These are phyloP conservation scores for Fagus sylvatica DNA, from an alignment of 306 rosid species.

Conservation along the genomic window DNA sequence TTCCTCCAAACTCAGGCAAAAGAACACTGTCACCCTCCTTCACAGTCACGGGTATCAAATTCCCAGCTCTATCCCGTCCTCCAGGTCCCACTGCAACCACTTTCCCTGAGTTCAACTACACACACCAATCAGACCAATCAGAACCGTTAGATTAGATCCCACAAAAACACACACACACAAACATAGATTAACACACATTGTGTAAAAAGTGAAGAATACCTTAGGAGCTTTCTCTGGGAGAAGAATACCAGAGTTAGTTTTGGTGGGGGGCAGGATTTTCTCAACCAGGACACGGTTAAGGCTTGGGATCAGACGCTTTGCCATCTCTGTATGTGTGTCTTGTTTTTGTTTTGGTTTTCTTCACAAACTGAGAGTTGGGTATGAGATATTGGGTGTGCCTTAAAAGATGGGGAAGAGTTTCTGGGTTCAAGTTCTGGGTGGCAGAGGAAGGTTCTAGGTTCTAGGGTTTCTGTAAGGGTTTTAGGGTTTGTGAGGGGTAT, in stretches of 20 bases:
- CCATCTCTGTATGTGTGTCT: conserved; percentile 42
- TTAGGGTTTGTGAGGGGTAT: conserved; percentile 10
- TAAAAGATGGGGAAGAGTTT: conserved; percentile 14
- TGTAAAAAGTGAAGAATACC: conserved; percentile 32
- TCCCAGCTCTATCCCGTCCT: conserved; percentile 59
- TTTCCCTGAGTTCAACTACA: conserved; percentile 83
- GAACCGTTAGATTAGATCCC: background rate
- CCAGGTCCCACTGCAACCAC: conserved; percentile 93
- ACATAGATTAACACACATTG: background rate
- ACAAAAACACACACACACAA: background rate
- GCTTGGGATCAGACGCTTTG: conserved; percentile 78
- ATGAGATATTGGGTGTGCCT: background rate
- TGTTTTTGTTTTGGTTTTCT: conserved; percentile 9
- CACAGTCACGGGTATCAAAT: conserved; percentile 64
- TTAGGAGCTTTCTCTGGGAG: conserved; percentile 78
- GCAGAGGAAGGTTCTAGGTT: conserved; percentile 62
- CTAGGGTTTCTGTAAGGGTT: conserved; percentile 40
- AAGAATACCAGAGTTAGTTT: conserved; percentile 79
- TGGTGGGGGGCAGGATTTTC: conserved; percentile 79
- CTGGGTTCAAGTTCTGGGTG: conserved; percentile 29
- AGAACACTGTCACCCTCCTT: conserved; percentile 87
- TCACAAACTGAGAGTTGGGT: too few species aligned
- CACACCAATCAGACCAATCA: background rate
- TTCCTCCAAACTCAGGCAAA: conserved; percentile 88
- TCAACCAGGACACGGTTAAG: conserved; percentile 79